Base-by-base conservation (phyloP, 2,329 filamentous ascomycete genomes). In the Ophiostoma piceae region DNA sequence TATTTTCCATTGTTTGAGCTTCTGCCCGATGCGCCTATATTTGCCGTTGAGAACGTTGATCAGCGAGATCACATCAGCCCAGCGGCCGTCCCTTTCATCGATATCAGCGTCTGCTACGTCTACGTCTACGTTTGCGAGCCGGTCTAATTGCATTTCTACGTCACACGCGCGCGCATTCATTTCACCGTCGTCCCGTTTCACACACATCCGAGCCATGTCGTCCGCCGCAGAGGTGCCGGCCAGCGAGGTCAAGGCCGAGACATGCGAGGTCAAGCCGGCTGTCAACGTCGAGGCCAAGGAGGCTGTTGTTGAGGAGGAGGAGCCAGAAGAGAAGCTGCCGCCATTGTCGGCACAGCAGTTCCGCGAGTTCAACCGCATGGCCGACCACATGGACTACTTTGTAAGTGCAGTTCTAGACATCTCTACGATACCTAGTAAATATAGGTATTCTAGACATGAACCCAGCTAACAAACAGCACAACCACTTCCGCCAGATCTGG, bases 401-500 rank as follows among this genome's bases (percentile, higher is more conserved):
- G 88, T 90, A 81, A 75, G 84, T 79, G 35, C 35, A 35, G 35
- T 29, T 29, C 26, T 29, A 29, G 26, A 29, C 26, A 29, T 29
- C 26, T 29, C 26, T 1, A 1, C 26, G 26, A 29, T 29, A 29
- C 26, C 26, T 29, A 29, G 26, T 29, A 29, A 29, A 29, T 29
- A 29, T 29, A 29, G n/a, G n/a, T n/a, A n/a, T n/a, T n/a, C n/a
- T n/a, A n/a, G 26, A 29, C 2, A 29, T 29, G 26, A 29, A 29
- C 39, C 14, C 62, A n/a, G 9, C 62, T 69, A 41, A 71, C 57
- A 65, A 16, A 16, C 74, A 92, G 88, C 92, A 95, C 80, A 87
- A 88, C 74, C 85, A 91, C 80, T 95, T 95, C 82, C 90, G 91
- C 32, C 80, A 84, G 62, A 85, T 85, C 3, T 97, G 92, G 91